Conservation (phyloP, 176 grass and related monocot species). For the Oryza officinalis region DNA sequence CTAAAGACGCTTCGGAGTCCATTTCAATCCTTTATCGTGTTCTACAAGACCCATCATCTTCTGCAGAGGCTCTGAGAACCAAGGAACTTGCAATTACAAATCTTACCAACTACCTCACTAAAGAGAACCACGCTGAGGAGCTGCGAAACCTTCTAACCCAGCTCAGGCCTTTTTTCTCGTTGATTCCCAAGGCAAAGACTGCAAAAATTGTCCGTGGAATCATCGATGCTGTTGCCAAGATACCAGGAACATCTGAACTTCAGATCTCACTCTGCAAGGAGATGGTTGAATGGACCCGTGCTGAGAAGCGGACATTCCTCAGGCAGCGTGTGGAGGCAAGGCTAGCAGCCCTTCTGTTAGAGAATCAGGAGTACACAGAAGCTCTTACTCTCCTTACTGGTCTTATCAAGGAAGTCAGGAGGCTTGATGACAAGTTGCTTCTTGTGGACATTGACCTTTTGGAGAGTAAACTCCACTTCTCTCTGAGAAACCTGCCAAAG, state of each 20-base stretch:
- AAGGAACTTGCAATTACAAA: constrained; percentile 85
- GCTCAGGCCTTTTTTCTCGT: constrained; percentile 74
- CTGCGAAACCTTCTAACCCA: constrained; percentile 77
- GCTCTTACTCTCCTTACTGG: constrained; percentile 67
- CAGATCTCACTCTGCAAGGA: constrained; percentile 90
- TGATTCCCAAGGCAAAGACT: constrained; percentile 90
- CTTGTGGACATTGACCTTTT: constrained; percentile 93
- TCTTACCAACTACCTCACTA: constrained; percentile 69
- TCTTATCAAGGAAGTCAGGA: constrained; percentile 89
- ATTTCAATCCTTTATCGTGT: constrained; percentile 78
- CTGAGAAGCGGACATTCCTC: constrained; percentile 83
- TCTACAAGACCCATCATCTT: constrained; percentile 68
- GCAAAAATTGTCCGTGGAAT: constrained; percentile 84
- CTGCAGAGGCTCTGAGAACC: constrained; percentile 68
- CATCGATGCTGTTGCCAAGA: constrained; percentile 83
- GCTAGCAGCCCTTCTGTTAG: constrained; percentile 73
- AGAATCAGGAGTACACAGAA: constrained; percentile 81
- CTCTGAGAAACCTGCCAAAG: constrained; percentile 81
- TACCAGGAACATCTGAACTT: constrained; percentile 69
- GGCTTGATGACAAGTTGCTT: constrained; percentile 84
- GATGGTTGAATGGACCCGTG: constrained; percentile 88
- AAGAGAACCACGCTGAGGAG: constrained; percentile 74
- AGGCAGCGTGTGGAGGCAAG: constrained; percentile 85
- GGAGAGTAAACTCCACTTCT: constrained; percentile 94
- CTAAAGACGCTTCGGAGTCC: constrained; percentile 61